Evolutionary conservation across 305 asterid species (phyloP).

Genomic region (Withania somnifera): DNA sequence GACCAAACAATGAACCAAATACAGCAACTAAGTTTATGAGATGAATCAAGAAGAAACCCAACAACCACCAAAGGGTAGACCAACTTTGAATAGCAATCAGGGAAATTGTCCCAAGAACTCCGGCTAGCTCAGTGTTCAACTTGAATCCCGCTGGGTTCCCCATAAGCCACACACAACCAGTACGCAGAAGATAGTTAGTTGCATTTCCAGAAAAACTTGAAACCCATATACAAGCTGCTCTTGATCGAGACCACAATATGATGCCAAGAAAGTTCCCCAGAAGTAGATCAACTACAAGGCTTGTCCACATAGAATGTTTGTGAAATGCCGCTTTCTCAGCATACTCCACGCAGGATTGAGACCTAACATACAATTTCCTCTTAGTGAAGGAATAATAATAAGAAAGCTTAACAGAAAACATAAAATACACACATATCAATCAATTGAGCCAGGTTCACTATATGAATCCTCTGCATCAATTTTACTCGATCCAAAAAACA

Average conservation of each 20-base stretch:
- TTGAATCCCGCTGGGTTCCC: conserved; percentile 98
- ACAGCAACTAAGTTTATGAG: conserved; percentile 51
- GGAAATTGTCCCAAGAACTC: conserved; percentile 84
- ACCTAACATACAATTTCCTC: conserved; percentile 26
- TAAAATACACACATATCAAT: not conserved
- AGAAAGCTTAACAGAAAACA: not conserved
- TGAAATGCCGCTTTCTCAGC: conserved; percentile 57
- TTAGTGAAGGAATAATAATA: conserved; percentile 4
- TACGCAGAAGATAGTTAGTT: conserved; percentile 72
- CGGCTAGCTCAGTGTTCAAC: conserved; percentile 90
- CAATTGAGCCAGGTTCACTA: not conserved
- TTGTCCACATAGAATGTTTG: conserved; percentile 74
- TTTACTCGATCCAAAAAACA: not conserved
- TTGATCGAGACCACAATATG: conserved; percentile 48
- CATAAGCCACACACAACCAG: conserved; percentile 96
- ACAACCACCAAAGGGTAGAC: conserved; percentile 75
- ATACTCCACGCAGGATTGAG: conserved; percentile 66
- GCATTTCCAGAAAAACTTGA: conserved; percentile 45
- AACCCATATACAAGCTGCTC: conserved; percentile 39
- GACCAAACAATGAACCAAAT: conserved; percentile 65
- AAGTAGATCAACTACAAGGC: conserved; percentile 56
- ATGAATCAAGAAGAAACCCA: conserved; percentile 45
- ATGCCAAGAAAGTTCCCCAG: conserved; percentile 68
- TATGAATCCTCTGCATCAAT: not conserved
- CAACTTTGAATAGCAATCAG: conserved; percentile 79